A percentile compares a stretch with the other conserved stretches of the same genome.
phyloP scores from a whole-genome alignment of 306 rosid species.

The Prunus fruticosa region DNA sequence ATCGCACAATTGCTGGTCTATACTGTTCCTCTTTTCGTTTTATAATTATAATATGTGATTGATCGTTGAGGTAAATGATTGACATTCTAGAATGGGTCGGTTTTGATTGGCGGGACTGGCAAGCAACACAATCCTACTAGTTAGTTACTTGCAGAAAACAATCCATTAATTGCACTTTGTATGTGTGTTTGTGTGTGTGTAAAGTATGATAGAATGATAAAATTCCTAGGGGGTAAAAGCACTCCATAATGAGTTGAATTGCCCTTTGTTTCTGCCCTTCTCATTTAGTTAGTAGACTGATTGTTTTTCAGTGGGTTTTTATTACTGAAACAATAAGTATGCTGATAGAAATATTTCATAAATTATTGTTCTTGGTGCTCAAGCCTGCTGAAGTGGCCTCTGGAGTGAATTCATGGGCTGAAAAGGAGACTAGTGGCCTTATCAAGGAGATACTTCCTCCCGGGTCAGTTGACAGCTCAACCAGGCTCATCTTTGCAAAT shows the following conservation, averaged over 20 bases:
- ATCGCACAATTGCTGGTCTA: not conserved
- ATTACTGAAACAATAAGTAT: not conserved
- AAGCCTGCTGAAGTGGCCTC: conserved; percentile 58
- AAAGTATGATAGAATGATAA: not conserved
- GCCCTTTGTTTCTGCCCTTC: not conserved
- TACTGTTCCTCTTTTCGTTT: not conserved
- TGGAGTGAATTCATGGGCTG: conserved; percentile 77
- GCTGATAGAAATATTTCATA: not conserved
- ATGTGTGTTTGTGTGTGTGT: not conserved
- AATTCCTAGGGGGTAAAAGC: not conserved
- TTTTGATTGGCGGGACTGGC: not conserved
- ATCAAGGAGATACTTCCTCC: conserved; percentile 63
- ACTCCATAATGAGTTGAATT: not conserved
- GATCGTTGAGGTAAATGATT: not conserved
- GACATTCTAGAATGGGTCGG: not conserved
- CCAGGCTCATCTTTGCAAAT: conserved; percentile 65
- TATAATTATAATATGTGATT: not conserved
- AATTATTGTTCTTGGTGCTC: conserved; percentile 13
- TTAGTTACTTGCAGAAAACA: not conserved
- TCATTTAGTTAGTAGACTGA: not conserved
- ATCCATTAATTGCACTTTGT: not conserved
- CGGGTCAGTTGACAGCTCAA: conserved; percentile 43
- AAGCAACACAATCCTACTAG: not conserved
- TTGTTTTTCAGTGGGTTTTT: not conserved
- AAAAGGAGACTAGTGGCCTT: conserved; percentile 66